A percentile compares a stretch with the other conserved stretches of the same genome.
phyloP scores from a whole-genome alignment of 2,329 filamentous ascomycete species.

The Alternaria burnsii region DNA sequence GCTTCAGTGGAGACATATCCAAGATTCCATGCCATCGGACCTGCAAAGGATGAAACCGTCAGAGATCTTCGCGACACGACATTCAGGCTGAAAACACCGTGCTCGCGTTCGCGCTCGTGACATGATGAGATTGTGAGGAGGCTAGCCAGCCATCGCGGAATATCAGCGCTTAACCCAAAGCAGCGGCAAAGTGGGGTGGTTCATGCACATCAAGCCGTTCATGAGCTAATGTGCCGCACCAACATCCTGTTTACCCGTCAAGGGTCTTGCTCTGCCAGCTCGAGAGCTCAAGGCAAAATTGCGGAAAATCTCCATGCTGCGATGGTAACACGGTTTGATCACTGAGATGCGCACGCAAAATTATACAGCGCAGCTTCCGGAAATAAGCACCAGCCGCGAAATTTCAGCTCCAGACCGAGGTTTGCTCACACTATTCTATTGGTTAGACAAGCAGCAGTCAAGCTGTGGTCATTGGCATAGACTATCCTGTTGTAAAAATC shows the following conservation, averaged over 20 bases:
- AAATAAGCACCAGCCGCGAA: not conserved
- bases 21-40: slow-evolving; percentile 66
- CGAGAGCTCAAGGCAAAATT: not conserved
- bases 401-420: not conserved
- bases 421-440: not conserved
- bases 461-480: too few relatives aligned
- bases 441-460: not conserved
- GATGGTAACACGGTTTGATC: not conserved
- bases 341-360: not conserved
- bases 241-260: not conserved
- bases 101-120: slow-evolving; percentile 6
- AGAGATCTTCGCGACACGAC: slow-evolving; percentile 14
- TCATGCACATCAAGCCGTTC: not conserved
- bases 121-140: slow-evolving; percentile 8
- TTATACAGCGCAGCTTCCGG: not conserved
- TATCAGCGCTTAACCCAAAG: not conserved
- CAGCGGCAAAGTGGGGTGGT: not conserved
- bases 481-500: too few relatives aligned
- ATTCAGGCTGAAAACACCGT: not conserved
- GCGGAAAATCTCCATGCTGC: not conserved
- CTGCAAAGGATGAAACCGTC: slow-evolving; percentile 15
- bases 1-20: slow-evolving; percentile 66
- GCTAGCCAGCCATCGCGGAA: slow-evolving; percentile 4
- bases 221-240: not conserved
- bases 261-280: not conserved